phyloP scores from a whole-genome alignment of 345 rosid species.

The Cardiospermum halicacabum region DNA sequence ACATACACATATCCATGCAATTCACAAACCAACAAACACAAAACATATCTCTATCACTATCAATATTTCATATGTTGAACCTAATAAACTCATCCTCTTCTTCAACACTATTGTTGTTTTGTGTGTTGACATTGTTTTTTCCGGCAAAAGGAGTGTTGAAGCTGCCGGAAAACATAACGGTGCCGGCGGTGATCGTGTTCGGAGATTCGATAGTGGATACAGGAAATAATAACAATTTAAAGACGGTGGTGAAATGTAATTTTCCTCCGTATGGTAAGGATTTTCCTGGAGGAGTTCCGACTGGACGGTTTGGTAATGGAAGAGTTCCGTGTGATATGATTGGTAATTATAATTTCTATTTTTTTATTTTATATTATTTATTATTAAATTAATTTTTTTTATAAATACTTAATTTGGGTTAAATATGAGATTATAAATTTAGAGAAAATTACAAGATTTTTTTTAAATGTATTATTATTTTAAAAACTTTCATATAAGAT shows the following conservation, averaged over 20 bases:
- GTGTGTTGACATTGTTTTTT: neutral
- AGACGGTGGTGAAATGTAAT: slow-evolving; percentile 45
- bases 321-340: slow-evolving; percentile 67
- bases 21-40: too few species aligned
- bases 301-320: slow-evolving; percentile 79
- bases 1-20: too few species aligned
- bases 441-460: too few species aligned
- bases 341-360: slow-evolving; percentile 28
- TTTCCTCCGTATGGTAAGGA: slow-evolving; percentile 71
- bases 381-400: too few species aligned
- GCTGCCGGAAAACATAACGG: slow-evolving; percentile 27
- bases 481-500: too few species aligned
- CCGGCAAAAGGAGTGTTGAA: slow-evolving; percentile 11
- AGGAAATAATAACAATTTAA: slow-evolving; percentile 65
- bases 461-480: too few species aligned
- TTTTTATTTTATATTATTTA: too few species aligned
- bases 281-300: slow-evolving; percentile 50
- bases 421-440: too few species aligned
- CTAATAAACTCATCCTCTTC: neutral
- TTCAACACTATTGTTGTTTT: neutral
- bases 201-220: slow-evolving; percentile 87
- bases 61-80: too few species aligned
- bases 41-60: too few species aligned
- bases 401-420: too few species aligned
- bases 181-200: slow-evolving; percentile 61